These are phyloP conservation scores for Ensete glaucum DNA, from an alignment of 176 grass and related monocot genomes.

Conservation along the genomic window DNA sequence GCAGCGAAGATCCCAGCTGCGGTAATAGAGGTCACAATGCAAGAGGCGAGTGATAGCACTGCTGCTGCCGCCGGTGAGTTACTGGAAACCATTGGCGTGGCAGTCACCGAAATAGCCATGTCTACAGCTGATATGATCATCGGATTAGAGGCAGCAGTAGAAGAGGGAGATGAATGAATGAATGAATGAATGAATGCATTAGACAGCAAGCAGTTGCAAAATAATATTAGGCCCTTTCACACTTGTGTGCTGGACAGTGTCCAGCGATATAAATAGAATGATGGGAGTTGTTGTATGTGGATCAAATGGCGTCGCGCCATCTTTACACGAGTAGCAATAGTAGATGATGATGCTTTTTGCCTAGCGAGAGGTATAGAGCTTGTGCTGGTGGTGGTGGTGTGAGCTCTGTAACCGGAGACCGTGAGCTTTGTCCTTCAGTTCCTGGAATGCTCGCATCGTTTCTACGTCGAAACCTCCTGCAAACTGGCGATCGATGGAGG, in stretches of 20 bases:
- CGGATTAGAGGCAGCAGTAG: slow-evolving; percentile 32
- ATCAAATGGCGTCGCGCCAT: not conserved
- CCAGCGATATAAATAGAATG: slow-evolving; percentile 6
- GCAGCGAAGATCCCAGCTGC: slow-evolving; percentile 7
- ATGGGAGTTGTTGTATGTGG: not conserved
- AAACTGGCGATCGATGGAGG: slow-evolving; percentile 38
- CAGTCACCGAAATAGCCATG: slow-evolving; percentile 40
- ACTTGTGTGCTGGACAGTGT: slow-evolving; percentile 1
- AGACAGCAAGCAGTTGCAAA: not conserved
- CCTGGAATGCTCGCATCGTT: slow-evolving; percentile 93
- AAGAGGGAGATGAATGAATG: slow-evolving; percentile 4
- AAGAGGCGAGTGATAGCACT: not conserved
- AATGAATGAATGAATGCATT: slow-evolving; percentile 11
- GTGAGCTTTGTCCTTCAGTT: slow-evolving; percentile 88
- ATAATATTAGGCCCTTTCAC: not conserved
- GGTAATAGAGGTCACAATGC: not conserved
- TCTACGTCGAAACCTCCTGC: slow-evolving; percentile 85
- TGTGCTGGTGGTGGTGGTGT: slow-evolving; percentile 45
- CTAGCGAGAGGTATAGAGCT: slow-evolving; percentile 28
- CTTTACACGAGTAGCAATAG: not conserved
- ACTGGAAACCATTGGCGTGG: slow-evolving; percentile 49
- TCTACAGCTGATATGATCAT: slow-evolving; percentile 52
- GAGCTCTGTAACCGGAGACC: slow-evolving; percentile 47
- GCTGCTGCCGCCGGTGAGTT: slow-evolving; percentile 32
- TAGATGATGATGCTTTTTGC: not conserved